Evolutionary conservation across 2,329 filamentous ascomycete genomes (phyloP), one percentile per base, ranked within the genome.

Genomic region (Lecanosticta acicola): DNA sequence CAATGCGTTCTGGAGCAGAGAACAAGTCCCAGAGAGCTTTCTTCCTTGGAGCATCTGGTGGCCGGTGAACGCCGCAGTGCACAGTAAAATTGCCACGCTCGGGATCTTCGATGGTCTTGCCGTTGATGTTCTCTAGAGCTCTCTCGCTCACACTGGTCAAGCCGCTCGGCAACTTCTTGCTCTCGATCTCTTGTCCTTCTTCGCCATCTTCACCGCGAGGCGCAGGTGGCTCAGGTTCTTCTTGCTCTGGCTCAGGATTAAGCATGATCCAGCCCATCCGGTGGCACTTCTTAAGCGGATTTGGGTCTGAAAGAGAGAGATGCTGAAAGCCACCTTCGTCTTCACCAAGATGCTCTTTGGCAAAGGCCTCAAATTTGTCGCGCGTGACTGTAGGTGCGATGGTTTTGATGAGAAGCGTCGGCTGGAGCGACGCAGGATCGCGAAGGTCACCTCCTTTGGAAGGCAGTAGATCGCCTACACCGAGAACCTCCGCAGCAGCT

Each of bases 231-330:
- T 50, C 83, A 77, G 57, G 94, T 38, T 78, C 73, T 4, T 76
- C 70, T 17, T 77, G 74, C 45, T 94, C 87, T 1, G 84, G 76
- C 11, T 81, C 81, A 13, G 88, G 85, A 60, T 97, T 85, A 8
- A 98, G 77, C 78, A 97, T 93, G 50, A 98, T 94, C 91, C 94
- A 98, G 17, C 93, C 93, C 67, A 98, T 97, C 17, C 93, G 84
- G 64, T 98, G 93, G 62, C 90, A 98, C 53, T 94, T 85, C 71
- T 98, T 98, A 60, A 88, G 85, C 1, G 93, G 93, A 62, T 98
- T 98, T 0, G 93, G 93, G 60, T 98, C 93, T 56, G 90, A 96
- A 40, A 98, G 77, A 26, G 91, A 97, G 3, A 98, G 75, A 83
- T 91, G 97, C 64, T 91, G 94, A 72, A 93, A 96, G 2, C 91